Evolutionary conservation across 495 filamentous ascomycete genomes (phyloP).

Genomic region (Collariella sp.): DNA sequence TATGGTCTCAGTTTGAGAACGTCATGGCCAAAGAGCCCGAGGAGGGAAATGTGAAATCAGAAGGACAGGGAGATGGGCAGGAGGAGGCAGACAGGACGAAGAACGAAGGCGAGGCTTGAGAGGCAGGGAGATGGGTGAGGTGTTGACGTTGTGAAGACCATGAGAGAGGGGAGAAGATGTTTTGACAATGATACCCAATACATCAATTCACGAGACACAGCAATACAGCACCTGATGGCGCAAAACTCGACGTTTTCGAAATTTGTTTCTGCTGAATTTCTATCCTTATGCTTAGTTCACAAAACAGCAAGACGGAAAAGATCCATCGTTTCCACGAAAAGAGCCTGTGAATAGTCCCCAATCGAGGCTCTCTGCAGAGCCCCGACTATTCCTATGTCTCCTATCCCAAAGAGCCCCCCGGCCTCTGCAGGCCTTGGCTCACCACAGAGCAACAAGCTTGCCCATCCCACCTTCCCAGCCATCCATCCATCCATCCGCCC

Average conservation of each 20-base stretch:
- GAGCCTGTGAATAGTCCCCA: no score
- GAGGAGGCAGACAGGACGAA: slow-evolving; percentile 3
- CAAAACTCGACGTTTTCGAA: neutral
- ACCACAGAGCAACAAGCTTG: neutral
- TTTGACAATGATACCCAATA: neutral
- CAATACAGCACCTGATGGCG: neutral
- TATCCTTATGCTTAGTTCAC: slow-evolving; percentile 1
- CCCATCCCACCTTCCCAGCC: neutral
- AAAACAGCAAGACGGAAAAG: neutral
- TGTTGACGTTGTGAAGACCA: neutral
- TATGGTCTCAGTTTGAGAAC: slow-evolving; percentile 95
- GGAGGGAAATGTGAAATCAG: slow-evolving; percentile 32
- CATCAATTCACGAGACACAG: neutral
- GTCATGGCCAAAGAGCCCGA: slow-evolving; percentile 78
- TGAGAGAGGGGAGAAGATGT: no score
- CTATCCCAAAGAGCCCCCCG: no score
- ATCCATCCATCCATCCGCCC: neutral
- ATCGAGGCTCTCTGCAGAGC: no score
- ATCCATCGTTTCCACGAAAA: no score
- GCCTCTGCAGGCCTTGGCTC: no score
- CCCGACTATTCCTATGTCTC: neutral
- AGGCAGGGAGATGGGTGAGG: neutral
- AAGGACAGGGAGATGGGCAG: slow-evolving; percentile 18
- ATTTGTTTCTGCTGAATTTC: neutral
- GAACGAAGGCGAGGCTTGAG: neutral